phyloP scores from a whole-genome alignment of 2,329 filamentous ascomycete genomes.

The Byssothecium circinans region DNA sequence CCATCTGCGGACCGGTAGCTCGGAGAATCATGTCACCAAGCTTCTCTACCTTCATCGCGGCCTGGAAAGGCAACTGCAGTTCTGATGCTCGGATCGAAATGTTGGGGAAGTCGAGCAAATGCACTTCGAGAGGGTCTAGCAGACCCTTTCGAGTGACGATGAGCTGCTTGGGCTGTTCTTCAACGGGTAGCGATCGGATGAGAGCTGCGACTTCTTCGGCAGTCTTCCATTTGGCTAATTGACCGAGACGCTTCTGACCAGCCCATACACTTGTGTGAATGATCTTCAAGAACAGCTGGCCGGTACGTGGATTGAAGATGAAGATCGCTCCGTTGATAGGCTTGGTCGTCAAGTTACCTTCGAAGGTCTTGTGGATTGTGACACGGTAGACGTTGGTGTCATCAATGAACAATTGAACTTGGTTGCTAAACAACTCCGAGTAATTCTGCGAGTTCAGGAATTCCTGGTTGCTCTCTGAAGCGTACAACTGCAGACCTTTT shows the following conservation, averaged over 20 bases:
- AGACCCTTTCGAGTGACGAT: constrained; percentile 98
- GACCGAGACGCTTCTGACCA: constrained; percentile 97
- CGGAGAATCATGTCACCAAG: constrained; percentile 98
- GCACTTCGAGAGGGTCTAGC: constrained; percentile 93
- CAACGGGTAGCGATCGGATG: constrained; percentile 90
- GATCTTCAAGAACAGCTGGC: constrained; percentile 97
- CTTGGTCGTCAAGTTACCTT: constrained; percentile 98
- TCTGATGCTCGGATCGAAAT: constrained; percentile 98
- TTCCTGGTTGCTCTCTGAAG: constrained; percentile 97
- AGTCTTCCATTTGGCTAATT: constrained; percentile 99
- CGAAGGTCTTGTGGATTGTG: constrained; percentile 99
- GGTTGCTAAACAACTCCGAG: constrained; percentile 97
- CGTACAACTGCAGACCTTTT: constrained; percentile 96
- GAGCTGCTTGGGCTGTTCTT: constrained; percentile 98
- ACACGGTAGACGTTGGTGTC: constrained; percentile 99
- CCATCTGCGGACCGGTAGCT: constrained; percentile 99
- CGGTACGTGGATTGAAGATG: constrained; percentile 99
- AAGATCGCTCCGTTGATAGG: constrained; percentile 99
- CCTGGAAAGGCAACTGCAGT: constrained; percentile 96
- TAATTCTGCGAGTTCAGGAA: constrained; percentile 99
- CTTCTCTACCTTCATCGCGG: constrained; percentile 99
- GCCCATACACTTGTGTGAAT: constrained; percentile 99
- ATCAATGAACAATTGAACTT: constrained; percentile 98
- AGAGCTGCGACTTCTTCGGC: constrained; percentile 98
- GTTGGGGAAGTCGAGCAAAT: constrained; percentile 96